phyloP scores from a whole-genome alignment of 148 eudicot genomes.

The Persicaria maculosa region DNA sequence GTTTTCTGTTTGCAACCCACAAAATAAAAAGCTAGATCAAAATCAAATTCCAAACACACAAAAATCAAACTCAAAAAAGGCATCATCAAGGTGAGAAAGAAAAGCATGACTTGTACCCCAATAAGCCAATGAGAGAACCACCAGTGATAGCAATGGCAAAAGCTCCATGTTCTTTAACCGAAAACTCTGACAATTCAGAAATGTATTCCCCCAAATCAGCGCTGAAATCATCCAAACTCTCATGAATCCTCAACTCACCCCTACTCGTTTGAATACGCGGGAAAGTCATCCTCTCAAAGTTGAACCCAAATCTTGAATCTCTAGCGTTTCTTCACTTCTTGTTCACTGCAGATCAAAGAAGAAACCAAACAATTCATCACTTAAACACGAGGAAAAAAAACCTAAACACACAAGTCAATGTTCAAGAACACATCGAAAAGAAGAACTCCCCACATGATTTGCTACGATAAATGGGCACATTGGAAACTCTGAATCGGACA shows the following conservation, averaged over 20 bases:
- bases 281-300: conserved; percentile 44
- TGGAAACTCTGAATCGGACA: conserved; percentile 1
- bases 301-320: background rate
- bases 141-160: conserved; percentile 87
- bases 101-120: conserved; percentile 42
- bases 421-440: background rate
- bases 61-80: background rate
- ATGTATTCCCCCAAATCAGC: conserved; percentile 84
- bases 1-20: conserved; percentile 47
- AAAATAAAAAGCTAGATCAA: conserved; percentile 5
- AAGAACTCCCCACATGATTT: background rate
- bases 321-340: background rate
- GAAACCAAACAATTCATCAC: background rate
- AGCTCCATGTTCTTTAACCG: conserved; percentile 79
- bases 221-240: conserved; percentile 63
- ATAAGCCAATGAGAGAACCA: conserved; percentile 73
- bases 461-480: background rate
- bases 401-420: conserved; percentile 2
- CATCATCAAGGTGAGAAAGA: background rate
- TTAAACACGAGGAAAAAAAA: background rate
- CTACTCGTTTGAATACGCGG: conserved; percentile 49
- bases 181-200: conserved; percentile 72
- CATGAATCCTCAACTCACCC: conserved; percentile 79
- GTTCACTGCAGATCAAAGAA: conserved; percentile 10
- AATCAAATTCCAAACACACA: background rate